Base-by-base conservation (phyloP, 2,329 filamentous ascomycete species). In the Paecilomyces sp. region DNA sequence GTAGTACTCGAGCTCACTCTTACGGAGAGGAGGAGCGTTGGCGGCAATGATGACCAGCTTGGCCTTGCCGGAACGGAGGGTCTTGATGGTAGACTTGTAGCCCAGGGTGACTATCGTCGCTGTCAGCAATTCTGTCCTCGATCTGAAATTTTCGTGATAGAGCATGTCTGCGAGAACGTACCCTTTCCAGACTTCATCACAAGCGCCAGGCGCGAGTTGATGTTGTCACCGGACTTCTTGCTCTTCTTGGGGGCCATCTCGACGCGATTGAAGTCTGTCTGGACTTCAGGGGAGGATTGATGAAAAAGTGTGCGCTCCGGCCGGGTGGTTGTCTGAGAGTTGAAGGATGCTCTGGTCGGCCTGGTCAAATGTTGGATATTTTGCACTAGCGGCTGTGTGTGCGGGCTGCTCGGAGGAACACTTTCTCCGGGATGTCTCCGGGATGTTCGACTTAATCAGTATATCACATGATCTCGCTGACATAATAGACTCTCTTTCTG, bases 11-110 rank as follows among this genome's bases (percentile, higher is more conserved):
- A 97, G 87, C 85, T 97, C 93, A 74, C 87, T 91, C 89, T 97
- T 99, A 80, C 93, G 88, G 74, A 99, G 90, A 80, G 94, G 94
- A 76, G 93, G 92, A 70, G 92, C 96, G 86, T 99, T 97, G 82
- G 90, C 92, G 71, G 88, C 84, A 67, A 96, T 95, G 82, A 96
- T 92, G 79, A 97, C 91, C 70, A 97, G 88, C 90, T 97, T 97
- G 80, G 94, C 94, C 88, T 97, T 97, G 81, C 93, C 92, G 70
- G 88, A 89, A 75, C 93, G 90, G 72, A 97, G 89, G 70, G 84
- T 84, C 89, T 97, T 96, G 76, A 94, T 85, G 76, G 85, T 93
- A 65, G 87, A 90, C 82, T 93, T 92, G 86, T 93, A 93, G 74
- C 92, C 92, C 68, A 96, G 85, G 67, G 86, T 92, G 83, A 96